These are phyloP conservation scores for Stephania yunnanensis DNA, from an alignment of 164 flowering plant genomes.

Conservation along the genomic window DNA sequence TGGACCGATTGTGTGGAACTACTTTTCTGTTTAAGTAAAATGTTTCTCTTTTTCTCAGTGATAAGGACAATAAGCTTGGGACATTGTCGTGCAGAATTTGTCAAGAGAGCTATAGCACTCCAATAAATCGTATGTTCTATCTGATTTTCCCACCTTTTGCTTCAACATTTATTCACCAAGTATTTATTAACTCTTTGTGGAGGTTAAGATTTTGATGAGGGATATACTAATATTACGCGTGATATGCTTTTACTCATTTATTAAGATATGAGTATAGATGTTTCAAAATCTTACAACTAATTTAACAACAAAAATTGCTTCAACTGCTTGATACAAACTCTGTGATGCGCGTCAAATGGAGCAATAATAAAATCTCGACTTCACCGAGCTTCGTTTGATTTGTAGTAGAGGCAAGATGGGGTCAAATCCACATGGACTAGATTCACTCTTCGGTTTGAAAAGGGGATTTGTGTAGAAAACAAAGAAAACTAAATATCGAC, in stretches of 20 bases:
- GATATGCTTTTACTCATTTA: neutral
- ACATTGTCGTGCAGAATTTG: slow-evolving; percentile 52
- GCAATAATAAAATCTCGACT: no score
- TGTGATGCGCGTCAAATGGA: neutral
- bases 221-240: neutral
- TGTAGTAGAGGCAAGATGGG: no score
- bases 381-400: no score
- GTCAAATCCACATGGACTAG: no score
- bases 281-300: neutral
- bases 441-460: no score
- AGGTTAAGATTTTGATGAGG: neutral
- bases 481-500: no score
- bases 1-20: no score
- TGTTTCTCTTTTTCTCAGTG: slow-evolving; percentile 30
- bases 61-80: slow-evolving; percentile 42
- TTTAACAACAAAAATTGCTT: no score
- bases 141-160: neutral
- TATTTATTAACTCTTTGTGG: neutral
- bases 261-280: neutral
- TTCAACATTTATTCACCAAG: neutral
- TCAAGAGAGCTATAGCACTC: slow-evolving; percentile 51
- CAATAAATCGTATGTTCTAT: slow-evolving; percentile 30
- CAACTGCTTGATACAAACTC: neutral
- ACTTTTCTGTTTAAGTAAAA: no score
- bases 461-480: no score